Conservation (phyloP, 106 monocot species). For the Iris macrosiphon region DNA sequence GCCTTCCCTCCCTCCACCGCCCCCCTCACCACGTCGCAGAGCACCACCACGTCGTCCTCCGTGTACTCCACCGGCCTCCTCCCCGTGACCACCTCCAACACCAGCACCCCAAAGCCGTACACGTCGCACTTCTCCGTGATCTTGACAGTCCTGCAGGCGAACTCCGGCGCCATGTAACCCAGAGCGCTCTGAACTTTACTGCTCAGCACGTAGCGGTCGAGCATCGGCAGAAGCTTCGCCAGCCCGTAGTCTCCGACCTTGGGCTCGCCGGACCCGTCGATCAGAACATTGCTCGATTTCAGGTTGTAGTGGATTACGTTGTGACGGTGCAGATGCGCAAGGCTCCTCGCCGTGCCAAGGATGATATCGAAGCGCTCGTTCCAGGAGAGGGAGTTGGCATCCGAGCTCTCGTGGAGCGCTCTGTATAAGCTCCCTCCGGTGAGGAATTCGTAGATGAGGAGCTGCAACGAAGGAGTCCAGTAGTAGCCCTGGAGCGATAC, state of each 20-base stretch:
- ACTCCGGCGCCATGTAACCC: constrained; percentile 98
- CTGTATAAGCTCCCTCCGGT: constrained; percentile 71
- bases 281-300: constrained; percentile 78
- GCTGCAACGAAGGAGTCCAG: constrained; percentile 87
- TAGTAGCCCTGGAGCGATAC: constrained; percentile 78
- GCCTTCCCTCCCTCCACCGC: constrained; percentile 63
- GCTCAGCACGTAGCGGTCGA: constrained; percentile 84
- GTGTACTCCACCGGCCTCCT: constrained; percentile 82
- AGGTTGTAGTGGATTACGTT: constrained; percentile 85
- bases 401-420: constrained; percentile 59
- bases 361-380: constrained; percentile 71
- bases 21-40: constrained; percentile 69
- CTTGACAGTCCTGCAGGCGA: constrained; percentile 60
- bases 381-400: constrained; percentile 50
- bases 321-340: constrained; percentile 57
- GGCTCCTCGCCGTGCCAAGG: constrained; percentile 59
- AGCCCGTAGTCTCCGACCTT: constrained; percentile 81
- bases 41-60: constrained; percentile 89
- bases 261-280: constrained; percentile 65
- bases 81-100: constrained; percentile 68
- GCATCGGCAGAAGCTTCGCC: constrained; percentile 79
- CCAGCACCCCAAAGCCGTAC: constrained; percentile 77
- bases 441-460: constrained; percentile 88
- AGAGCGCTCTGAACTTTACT: constrained; percentile 88
- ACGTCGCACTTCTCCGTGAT: constrained; percentile 89